Conservation (phyloP, 83 land plant genomes). For the Picea mariana region DNA sequence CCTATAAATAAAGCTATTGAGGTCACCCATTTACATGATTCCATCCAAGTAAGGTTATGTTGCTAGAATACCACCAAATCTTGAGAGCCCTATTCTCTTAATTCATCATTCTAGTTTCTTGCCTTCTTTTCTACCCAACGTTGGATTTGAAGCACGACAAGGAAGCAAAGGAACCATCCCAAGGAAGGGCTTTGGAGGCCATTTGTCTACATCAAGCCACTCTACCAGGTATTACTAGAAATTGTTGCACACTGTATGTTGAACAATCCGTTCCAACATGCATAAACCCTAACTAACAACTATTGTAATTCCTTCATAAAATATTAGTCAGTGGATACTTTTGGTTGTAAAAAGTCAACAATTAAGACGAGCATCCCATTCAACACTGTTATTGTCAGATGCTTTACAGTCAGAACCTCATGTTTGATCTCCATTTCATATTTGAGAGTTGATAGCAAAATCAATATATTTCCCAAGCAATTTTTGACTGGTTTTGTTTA, state of each 20-base stretch:
- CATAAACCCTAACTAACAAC: neutral
- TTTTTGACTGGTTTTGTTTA: neutral
- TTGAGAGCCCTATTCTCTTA: no score
- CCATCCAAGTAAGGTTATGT: no score
- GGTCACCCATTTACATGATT: no score
- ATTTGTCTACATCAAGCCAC: no score
- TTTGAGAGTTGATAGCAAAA: neutral
- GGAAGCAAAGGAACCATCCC: no score
- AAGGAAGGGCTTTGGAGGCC: no score
- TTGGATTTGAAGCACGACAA: no score
- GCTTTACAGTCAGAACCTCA: neutral
- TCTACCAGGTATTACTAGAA: neutral
- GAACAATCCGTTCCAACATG: neutral
- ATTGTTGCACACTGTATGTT: neutral
- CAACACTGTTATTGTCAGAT: neutral
- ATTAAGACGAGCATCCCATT: neutral
- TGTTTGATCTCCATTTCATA: neutral
- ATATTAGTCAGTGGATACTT: neutral
- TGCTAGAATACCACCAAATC: no score
- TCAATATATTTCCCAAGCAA: neutral
- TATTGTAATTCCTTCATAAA: constrained; percentile 2
- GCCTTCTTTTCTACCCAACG: no score
- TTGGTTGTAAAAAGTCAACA: neutral
- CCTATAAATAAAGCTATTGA: no score
- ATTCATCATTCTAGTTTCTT: no score